Evolutionary conservation across 805 yeast genomes (phyloP), one percentile per base, ranked within the genome.

Genomic region (Nakazawaea anatomiae): DNA sequence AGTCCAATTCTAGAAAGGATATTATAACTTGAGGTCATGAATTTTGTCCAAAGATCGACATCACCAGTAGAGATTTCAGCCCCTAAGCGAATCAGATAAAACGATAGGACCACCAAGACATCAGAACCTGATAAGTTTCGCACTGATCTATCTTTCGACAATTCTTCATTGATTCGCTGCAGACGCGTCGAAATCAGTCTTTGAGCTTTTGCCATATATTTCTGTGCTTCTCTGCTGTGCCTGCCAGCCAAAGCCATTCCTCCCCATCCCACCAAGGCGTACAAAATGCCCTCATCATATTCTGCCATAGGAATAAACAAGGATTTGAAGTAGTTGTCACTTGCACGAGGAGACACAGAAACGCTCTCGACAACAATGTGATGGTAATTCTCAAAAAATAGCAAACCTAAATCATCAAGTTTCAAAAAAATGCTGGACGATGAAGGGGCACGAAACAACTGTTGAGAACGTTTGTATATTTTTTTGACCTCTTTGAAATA

Each of bases 251-350:
- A 50, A 47, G 65, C 64, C 63, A 68, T 65, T 10, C 76, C 77
- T 71, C 83, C 80, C 87, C 87, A 83, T 0, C 85, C 83, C 32
- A 82, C 71, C 9, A 83, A 61, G 0, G 77, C 73, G 54, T 75
- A 72, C 35, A 82, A 59, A 4, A 48, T 42, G 3, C 81, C 72
- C 30, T 69, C 70, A 52, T 79, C 77, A 18, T 63, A 63, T 43
- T 70, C 64, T 0, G 87, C 86, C 68, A 81, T 68, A 9, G 76
- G 76, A 8, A 83, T 58, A 54, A 80, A 77, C 39, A 76, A 74
- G 34, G 75, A 74, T 11, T 71, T 59, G 56, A 77, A 83, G 58
- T 75, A 77, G 60, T 82, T 82, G n/a, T 48, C 47, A n/a, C 10
- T 25, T 5, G 31, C 39, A 5, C 39, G 38, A 25, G 48, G 52